Percentiles rank a stretch among this genome's conserved stretches.
phyloP scores from a whole-genome alignment of 1,284 basidiomycete species.

The Ganoderma leucocontextum region DNA sequence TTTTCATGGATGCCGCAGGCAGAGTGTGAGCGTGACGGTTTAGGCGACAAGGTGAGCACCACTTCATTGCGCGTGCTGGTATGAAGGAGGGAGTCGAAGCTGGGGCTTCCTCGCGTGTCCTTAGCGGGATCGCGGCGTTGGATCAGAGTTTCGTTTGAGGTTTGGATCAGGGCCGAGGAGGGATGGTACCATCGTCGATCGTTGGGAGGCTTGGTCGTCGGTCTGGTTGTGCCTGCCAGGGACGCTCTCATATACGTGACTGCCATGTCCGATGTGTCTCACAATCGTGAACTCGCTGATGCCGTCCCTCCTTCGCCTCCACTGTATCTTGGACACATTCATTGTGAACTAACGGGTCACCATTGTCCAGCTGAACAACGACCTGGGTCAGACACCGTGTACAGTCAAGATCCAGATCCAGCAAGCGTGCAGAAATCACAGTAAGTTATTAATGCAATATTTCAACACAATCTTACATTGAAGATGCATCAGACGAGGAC shows the following conservation, averaged over 20 bases:
- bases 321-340: background rate
- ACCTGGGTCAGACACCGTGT: slow-evolving; percentile 28
- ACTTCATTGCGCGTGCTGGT: background rate
- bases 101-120: background rate
- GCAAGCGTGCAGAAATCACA: slow-evolving; percentile 18
- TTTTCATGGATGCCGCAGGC: slow-evolving; percentile 1
- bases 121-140: background rate
- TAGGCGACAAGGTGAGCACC: slow-evolving; percentile 25
- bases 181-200: background rate
- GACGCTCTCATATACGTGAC: background rate
- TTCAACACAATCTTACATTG: background rate
- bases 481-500: slow-evolving; percentile 5
- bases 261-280: background rate
- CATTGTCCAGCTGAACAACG: slow-evolving; percentile 25
- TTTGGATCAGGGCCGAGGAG: background rate
- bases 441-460: slow-evolving; percentile 3
- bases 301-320: background rate
- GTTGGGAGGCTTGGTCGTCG: background rate
- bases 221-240: background rate
- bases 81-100: background rate
- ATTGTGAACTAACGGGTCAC: background rate
- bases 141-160: background rate
- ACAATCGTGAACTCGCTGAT: background rate
- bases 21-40: slow-evolving; percentile 14
- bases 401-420: slow-evolving; percentile 16